A percentile compares a stretch with the other conserved stretches of the same genome.
phyloP scores from a whole-genome alignment of 345 rosid genomes.

The Combretum micranthum region DNA sequence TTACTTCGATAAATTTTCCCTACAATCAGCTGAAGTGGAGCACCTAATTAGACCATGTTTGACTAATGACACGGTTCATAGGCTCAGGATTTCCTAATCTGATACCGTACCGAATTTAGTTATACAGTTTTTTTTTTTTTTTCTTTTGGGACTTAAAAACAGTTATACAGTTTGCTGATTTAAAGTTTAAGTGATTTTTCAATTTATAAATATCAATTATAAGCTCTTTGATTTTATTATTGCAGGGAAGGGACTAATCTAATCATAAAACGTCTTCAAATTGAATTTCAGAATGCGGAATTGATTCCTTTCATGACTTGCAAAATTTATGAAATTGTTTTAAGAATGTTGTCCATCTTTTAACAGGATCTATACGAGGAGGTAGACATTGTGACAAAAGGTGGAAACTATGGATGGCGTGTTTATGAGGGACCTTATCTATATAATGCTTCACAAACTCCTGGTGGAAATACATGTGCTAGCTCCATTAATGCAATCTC shows the following conservation, averaged over 20 bases:
- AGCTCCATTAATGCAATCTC: constrained; percentile 42
- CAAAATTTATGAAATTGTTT: too few species aligned
- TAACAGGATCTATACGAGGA: constrained; percentile 73
- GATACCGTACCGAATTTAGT: background rate
- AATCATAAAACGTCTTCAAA: too few species aligned
- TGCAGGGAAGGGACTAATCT: too few species aligned
- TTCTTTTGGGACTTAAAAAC: too few species aligned
- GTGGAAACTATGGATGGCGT: constrained; percentile 97
- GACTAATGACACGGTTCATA: too few species aligned
- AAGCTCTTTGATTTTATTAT: background rate
- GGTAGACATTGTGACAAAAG: constrained; percentile 70
- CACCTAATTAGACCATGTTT: too few species aligned
- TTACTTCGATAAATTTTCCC: too few species aligned
- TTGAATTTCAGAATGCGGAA: too few species aligned
- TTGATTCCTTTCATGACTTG: too few species aligned
- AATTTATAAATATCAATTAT: background rate
- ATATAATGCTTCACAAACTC: constrained; percentile 29
- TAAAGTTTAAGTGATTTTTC: background rate
- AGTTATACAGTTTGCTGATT: background rate
- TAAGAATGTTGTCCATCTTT: background rate
- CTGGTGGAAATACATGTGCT: constrained; percentile 54
- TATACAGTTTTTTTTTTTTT: too few species aligned
- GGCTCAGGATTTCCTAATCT: background rate
- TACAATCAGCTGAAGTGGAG: too few species aligned
- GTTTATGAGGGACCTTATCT: constrained; percentile 59